Evolutionary conservation across 129 eudicot species (phyloP).

Genomic region (Mikania micrantha): DNA sequence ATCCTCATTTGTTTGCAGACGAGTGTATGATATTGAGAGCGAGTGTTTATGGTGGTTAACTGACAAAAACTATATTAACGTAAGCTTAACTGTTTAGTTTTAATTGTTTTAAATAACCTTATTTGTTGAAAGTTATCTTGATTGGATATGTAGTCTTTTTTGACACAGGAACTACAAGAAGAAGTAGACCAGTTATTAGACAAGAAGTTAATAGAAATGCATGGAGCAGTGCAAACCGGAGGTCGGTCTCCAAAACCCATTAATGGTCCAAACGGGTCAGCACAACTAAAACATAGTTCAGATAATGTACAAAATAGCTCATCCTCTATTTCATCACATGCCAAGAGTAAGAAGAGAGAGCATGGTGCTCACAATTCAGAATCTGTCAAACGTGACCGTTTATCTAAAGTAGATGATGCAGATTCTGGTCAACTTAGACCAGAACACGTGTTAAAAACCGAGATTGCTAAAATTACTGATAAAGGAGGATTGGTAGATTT

Average conservation of each 20-base stretch:
- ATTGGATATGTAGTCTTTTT: conserved; percentile 26
- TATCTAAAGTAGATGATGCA: conserved; percentile 51
- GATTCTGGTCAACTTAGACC: conserved; percentile 48
- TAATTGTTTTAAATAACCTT: neutral
- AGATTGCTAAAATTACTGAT: conserved; percentile 72
- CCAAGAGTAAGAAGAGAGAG: conserved; percentile 81
- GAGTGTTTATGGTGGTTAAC: conserved; percentile 88
- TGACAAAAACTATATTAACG: conserved; percentile 69
- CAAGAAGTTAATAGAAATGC: conserved; percentile 54
- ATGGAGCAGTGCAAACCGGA: conserved; percentile 64
- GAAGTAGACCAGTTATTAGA: conserved; percentile 74
- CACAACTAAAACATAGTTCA: conserved; percentile 57
- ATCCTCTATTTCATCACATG: conserved; percentile 46
- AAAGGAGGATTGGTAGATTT: conserved; percentile 64
- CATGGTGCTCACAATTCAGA: conserved; percentile 41
- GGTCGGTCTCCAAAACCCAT: conserved; percentile 77
- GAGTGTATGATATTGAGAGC: conserved; percentile 67
- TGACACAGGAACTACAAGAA: conserved; percentile 63
- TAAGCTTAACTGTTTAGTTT: conserved; percentile 31
- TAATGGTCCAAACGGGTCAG: conserved; percentile 39
- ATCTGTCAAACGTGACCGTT: conserved; percentile 49
- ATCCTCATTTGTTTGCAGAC: conserved; percentile 83
- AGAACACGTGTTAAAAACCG: conserved; percentile 48
- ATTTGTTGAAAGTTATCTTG: conserved; percentile 21
- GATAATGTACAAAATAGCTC: conserved; percentile 64